Evolutionary conservation across 1,284 basidiomycete genomes (phyloP).

Genomic region (Bondarzewia mesenterica): DNA sequence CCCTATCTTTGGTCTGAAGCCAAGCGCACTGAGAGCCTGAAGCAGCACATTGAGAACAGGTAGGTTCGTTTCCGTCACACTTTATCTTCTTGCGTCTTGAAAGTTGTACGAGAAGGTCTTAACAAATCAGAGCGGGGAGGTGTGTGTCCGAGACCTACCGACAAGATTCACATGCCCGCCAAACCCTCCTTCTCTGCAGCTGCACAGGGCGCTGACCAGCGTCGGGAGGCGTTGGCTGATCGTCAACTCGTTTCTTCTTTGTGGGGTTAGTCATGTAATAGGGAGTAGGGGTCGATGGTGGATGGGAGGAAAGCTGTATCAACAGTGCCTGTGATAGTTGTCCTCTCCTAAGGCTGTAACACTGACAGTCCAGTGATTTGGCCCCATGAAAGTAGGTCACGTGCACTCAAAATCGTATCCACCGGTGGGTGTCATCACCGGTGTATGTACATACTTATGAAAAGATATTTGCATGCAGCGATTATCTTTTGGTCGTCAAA

Average conservation of each 20-base stretch:
- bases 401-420: no score
- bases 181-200: constrained; percentile 67
- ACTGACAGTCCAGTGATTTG: no score
- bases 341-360: no score
- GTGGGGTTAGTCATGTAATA: constrained; percentile 48
- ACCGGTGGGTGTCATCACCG: no score
- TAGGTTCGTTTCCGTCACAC: constrained; percentile 77
- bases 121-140: no score
- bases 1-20: constrained; percentile 81
- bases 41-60: constrained; percentile 70
- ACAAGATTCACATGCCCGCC: constrained; percentile 81
- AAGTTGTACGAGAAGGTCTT: no score
- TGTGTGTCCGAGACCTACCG: constrained; percentile 48
- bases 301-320: neutral
- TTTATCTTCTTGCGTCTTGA: constrained; percentile 81
- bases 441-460: no score
- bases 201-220: constrained; percentile 60
- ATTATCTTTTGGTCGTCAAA: no score
- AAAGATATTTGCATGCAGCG: no score
- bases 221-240: constrained; percentile 43
- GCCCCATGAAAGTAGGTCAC: no score
- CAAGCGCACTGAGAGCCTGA: constrained; percentile 74
- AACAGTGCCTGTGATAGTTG: no score
- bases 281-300: neutral
- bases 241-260: constrained; percentile 66